Percentiles rank a stretch among this genome's conserved stretches.
These are phyloP conservation scores for Cercospora canescens DNA, from an alignment of 2,329 filamentous ascomycete genomes.

Conservation along the genomic window DNA sequence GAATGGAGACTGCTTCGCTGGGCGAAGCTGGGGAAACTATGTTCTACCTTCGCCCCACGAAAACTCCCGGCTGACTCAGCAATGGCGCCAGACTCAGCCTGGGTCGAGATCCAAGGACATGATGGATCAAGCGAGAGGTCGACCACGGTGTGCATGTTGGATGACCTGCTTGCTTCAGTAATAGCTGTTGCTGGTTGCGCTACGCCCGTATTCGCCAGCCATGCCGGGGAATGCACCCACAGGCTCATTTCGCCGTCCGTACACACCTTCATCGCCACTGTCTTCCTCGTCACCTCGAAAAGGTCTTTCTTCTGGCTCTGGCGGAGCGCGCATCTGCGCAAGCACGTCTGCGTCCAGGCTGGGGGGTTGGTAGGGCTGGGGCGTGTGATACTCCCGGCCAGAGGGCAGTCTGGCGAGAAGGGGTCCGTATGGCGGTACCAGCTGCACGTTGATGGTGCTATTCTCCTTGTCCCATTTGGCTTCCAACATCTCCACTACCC, in stretches of 20 bases:
- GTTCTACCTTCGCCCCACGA: neutral
- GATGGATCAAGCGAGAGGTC: neutral
- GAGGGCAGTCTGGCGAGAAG: slow-evolving; percentile 80
- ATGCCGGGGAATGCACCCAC: slow-evolving; percentile 56
- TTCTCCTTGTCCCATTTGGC: slow-evolving; percentile 91
- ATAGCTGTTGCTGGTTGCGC: slow-evolving; percentile 33
- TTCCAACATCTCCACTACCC: slow-evolving; percentile 83
- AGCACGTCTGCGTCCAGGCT: slow-evolving; percentile 65
- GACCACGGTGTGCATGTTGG: neutral
- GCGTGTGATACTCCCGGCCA: slow-evolving; percentile 78
- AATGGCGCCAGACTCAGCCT: neutral
- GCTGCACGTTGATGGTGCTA: slow-evolving; percentile 84
- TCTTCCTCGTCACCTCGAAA: slow-evolving; percentile 49
- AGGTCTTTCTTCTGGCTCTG: slow-evolving; percentile 48
- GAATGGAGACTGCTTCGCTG: neutral
- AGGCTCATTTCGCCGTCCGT: slow-evolving; percentile 33
- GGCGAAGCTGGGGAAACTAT: neutral
- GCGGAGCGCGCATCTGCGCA: slow-evolving; percentile 57
- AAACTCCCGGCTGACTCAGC: neutral
- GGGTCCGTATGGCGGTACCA: slow-evolving; percentile 69
- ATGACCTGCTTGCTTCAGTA: slow-evolving; percentile 22
- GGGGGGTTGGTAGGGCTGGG: slow-evolving; percentile 68
- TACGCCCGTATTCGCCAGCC: slow-evolving; percentile 31
- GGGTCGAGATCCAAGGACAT: neutral
- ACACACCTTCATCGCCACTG: slow-evolving; percentile 44